Evolutionary conservation across 495 filamentous ascomycete genomes (phyloP), one percentile per base, ranked within the genome.

Genomic region (Talaromyces nanjingensis): DNA sequence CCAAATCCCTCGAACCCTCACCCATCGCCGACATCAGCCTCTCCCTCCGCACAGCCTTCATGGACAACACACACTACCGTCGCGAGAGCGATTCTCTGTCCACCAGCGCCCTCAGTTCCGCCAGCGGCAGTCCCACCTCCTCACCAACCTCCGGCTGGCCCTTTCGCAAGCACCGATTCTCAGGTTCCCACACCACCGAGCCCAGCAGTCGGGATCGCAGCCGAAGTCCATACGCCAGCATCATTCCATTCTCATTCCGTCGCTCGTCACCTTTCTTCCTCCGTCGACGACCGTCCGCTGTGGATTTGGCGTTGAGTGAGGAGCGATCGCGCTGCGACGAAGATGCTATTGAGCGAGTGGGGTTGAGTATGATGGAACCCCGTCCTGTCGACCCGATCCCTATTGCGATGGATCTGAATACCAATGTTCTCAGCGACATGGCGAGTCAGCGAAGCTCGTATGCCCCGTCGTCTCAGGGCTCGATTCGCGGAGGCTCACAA

Each of bases 301-400:
- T 77, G n/a, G 78, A 81, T 62, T 63, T 77, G 63, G 72, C 71
- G 4, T 70, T 81, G 24, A 73, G 67, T 47, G 77, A 78, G 39
- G 78, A 81, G 65, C 77, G 74, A 0, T 72, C 69, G 16, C 74
- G 76, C 3, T 78, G 73, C 42, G 69, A 73, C 33, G 72, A 66
- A 31, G 71, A 79, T 47, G 60, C 70, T 0, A 76, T 78, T 64
- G 78, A 79, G 61, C 62, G 78, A 1, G 65, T 76, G 65, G 77
- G 78, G 2, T 61, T 81, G 49, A 70, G 74, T 49, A 66, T 81
- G n/a, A 75, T 81, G 73, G 78, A 81, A 66, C 78, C 78, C 3
- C 66, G 77, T 33, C 76, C 77, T 0, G 74, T 79, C 12, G 76
- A 78, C 53, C 68, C 68, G 22, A 63, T 70, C 11, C 47, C 65